Evolutionary conservation across 495 filamentous ascomycete species (phyloP).

Genomic region (Xylaria nigripes): DNA sequence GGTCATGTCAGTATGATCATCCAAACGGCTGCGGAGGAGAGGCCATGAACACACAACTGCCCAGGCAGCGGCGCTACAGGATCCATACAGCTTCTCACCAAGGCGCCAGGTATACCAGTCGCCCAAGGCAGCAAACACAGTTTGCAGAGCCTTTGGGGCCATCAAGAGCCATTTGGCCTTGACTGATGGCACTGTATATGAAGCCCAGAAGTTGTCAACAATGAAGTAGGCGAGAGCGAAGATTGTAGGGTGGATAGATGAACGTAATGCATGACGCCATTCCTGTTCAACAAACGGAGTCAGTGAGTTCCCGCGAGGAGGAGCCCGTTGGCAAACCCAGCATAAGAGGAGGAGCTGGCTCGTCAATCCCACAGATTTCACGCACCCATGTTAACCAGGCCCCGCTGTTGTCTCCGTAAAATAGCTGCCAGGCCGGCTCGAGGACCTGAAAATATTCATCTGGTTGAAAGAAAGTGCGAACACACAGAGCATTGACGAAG

Average conservation of each 20-base stretch:
- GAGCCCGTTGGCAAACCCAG: background rate
- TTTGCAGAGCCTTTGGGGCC: slow-evolving; percentile 69
- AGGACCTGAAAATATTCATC: slow-evolving; percentile 97
- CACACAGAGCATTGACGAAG: slow-evolving; percentile 71
- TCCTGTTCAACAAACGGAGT: slow-evolving; percentile 49
- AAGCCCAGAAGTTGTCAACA: slow-evolving; percentile 34
- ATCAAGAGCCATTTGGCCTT: slow-evolving; percentile 44
- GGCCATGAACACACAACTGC: slow-evolving; percentile 49
- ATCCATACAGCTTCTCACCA: slow-evolving; percentile 63
- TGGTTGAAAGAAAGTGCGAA: slow-evolving; percentile 98
- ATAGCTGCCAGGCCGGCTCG: slow-evolving; percentile 87
- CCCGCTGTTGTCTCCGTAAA: slow-evolving; percentile 67
- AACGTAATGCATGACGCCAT: slow-evolving; percentile 85
- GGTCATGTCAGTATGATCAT: slow-evolving; percentile 4
- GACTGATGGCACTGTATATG: slow-evolving; percentile 11
- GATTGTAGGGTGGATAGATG: slow-evolving; percentile 80
- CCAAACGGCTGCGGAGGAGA: background rate
- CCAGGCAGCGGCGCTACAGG: slow-evolving; percentile 53
- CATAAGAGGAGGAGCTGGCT: background rate
- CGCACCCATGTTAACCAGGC: slow-evolving; percentile 96
- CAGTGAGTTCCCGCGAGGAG: slow-evolving; percentile 11
- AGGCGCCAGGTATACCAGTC: slow-evolving; percentile 91
- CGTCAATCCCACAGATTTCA: slow-evolving; percentile 7
- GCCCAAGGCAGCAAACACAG: slow-evolving; percentile 63
- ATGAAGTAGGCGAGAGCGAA: slow-evolving; percentile 70